Evolutionary conservation across 129 eudicot genomes (phyloP).

Genomic region (Lonicera japonica): DNA sequence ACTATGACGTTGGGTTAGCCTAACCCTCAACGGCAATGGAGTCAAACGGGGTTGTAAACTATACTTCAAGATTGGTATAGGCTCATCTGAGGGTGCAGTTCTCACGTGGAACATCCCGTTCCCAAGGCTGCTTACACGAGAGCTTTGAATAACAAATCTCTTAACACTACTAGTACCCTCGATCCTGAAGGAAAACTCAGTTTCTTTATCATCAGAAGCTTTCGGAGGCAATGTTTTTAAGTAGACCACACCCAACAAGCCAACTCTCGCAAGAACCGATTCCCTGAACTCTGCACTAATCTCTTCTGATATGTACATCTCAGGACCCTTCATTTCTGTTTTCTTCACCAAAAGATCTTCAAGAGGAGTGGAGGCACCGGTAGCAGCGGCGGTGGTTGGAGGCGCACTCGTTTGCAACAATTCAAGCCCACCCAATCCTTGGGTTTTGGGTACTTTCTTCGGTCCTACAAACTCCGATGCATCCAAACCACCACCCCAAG

Average conservation of each 20-base stretch:
- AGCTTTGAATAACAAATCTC: conserved; percentile 56
- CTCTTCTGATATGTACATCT: conserved; percentile 72
- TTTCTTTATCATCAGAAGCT: conserved; percentile 56
- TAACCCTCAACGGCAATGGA: conserved; percentile 72
- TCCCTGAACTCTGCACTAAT: conserved; percentile 86
- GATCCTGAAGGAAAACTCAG: conserved; percentile 81
- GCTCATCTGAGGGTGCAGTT: conserved; percentile 58
- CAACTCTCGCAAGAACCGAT: conserved; percentile 82
- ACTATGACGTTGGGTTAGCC: conserved; percentile 71
- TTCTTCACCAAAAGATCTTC: conserved; percentile 72
- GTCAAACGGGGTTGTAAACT: conserved; percentile 70
- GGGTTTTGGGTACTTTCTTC: conserved; percentile 47
- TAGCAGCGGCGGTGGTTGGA: conserved; percentile 34
- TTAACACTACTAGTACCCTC: conserved; percentile 64
- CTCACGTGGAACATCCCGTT: conserved; percentile 81
- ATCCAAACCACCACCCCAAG: conserved; percentile 98
- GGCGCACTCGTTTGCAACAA: conserved; percentile 59
- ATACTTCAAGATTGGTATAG: conserved; percentile 68
- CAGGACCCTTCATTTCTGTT: conserved; percentile 90
- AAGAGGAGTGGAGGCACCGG: conserved; percentile 49
- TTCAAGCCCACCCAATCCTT: conserved; percentile 95
- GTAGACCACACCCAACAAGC: conserved; percentile 62
- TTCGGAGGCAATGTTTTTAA: conserved; percentile 80
- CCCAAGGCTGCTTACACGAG: conserved; percentile 72
- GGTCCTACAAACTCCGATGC: conserved; percentile 89